Evolutionary conservation across 2,329 filamentous ascomycete genomes (phyloP).

Genomic region (Sporothrix inflata): DNA sequence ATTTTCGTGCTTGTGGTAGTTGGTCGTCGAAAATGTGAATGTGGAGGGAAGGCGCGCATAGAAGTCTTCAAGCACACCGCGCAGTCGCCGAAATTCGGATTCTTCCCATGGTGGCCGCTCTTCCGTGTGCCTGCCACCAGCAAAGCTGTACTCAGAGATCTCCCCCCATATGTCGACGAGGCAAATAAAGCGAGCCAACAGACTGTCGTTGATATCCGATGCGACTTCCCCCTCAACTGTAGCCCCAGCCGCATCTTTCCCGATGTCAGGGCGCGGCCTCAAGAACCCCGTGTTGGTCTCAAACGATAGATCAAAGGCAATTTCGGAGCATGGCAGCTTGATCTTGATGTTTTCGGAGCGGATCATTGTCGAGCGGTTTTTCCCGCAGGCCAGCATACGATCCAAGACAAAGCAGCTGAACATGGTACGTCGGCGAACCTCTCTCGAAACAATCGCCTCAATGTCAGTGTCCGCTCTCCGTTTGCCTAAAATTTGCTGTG

Average conservation of each 20-base stretch:
- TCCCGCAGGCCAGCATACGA: conserved; percentile 67
- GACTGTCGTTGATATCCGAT: conserved; percentile 46
- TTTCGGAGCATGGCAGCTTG: conserved; percentile 69
- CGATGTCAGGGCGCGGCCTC: conserved; percentile 24
- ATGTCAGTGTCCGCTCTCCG: not conserved
- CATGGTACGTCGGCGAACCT: conserved; percentile 70
- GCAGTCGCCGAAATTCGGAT: conserved; percentile 59
- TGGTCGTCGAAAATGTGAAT: conserved; percentile 61
- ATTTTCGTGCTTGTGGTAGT: conserved; percentile 68
- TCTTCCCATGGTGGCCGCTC: conserved; percentile 60
- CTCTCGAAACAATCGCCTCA: conserved; percentile 58
- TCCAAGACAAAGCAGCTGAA: conserved; percentile 77
- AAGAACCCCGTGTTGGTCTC: conserved; percentile 60
- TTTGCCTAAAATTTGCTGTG: not conserved
- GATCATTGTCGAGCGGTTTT: conserved; percentile 63
- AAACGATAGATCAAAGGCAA: conserved; percentile 64
- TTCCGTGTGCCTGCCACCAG: conserved; percentile 56
- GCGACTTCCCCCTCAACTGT: conserved; percentile 20
- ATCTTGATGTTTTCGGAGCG: conserved; percentile 63
- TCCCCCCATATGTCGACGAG: conserved; percentile 64
- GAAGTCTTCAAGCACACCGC: conserved; percentile 56
- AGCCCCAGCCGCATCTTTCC: conserved; percentile 16
- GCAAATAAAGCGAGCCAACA: conserved; percentile 57
- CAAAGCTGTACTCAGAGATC: conserved; percentile 60
- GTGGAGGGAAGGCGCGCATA: conserved; percentile 57